Conservation (phyloP, 345 rosid genomes). For the Linum trigynum region DNA sequence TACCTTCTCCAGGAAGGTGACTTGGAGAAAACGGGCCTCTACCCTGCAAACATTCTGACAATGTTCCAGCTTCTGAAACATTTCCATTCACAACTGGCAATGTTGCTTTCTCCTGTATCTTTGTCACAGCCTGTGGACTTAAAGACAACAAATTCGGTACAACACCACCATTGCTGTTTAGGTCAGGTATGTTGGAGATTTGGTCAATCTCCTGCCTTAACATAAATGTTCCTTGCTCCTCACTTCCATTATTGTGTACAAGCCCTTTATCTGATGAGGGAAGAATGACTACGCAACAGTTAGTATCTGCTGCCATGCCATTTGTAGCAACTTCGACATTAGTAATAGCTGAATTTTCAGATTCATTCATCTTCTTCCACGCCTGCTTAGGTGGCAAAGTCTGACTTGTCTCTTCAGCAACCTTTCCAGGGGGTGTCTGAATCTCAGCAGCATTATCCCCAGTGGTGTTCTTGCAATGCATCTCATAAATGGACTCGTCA, state of each 20-base stretch:
- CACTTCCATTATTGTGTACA: constrained; percentile 15
- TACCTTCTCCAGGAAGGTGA: constrained; percentile 20
- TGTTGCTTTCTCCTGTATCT: constrained; percentile 22
- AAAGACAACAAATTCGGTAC: constrained; percentile 10
- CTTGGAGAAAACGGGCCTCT: constrained; percentile 21
- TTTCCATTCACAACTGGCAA: constrained; percentile 16
- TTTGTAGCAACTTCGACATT: constrained; percentile 25
- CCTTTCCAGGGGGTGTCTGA: constrained; percentile 15
- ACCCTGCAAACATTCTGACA: constrained; percentile 31
- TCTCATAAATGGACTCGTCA: constrained; percentile 53
- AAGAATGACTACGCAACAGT: constrained; percentile 24
- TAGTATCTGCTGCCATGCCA: constrained; percentile 18
- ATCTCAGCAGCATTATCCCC: constrained; percentile 23
- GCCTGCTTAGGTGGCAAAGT: constrained; percentile 16
- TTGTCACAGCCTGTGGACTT: constrained; percentile 10
- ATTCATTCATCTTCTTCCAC: constrained; percentile 30
- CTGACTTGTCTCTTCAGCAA: constrained; percentile 15
- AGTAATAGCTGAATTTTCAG: constrained; percentile 17
- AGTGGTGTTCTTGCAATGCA: constrained; percentile 42
- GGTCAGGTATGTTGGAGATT: constrained; percentile 12
- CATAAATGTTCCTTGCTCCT: constrained; percentile 9
- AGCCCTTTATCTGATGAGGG: constrained; percentile 18
- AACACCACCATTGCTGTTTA: constrained; percentile 20
- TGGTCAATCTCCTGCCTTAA: constrained; percentile 16
- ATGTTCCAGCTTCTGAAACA: constrained; percentile 16